Conservation (phyloP, 805 yeast genomes). For the Wickerhamiella spandovensis region DNA sequence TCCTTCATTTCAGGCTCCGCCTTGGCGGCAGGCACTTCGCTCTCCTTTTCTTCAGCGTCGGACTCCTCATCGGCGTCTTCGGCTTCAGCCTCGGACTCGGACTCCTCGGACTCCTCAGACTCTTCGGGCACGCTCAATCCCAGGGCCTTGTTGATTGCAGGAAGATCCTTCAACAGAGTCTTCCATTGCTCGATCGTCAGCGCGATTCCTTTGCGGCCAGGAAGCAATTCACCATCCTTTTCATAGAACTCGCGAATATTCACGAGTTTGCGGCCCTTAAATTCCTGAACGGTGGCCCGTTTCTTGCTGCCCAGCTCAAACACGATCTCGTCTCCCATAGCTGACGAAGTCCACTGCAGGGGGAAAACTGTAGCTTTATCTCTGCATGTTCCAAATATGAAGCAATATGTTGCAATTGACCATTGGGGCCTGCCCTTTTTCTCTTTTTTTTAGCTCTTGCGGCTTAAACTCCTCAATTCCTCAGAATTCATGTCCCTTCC, state of each 20-base stretch:
- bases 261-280: slow-evolving; percentile 50
- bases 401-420: too few species aligned
- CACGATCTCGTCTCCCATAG: not conserved
- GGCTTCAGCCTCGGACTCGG: not conserved
- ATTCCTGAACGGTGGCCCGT: slow-evolving; percentile 59
- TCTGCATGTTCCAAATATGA: too few species aligned
- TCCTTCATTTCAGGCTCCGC: not conserved
- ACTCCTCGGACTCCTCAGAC: not conserved
- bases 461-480: too few species aligned
- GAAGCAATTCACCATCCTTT: slow-evolving; percentile 49
- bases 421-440: too few species aligned
- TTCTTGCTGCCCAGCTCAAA: slow-evolving; percentile 44
- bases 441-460: too few species aligned
- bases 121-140: too few species aligned
- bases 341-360: too few species aligned
- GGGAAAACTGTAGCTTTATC: too few species aligned
- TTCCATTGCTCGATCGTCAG: slow-evolving; percentile 13
- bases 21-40: too few species aligned
- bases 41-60: not conserved
- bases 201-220: slow-evolving; percentile 54
- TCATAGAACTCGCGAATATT: slow-evolving; percentile 75
- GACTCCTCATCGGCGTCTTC: slow-evolving; percentile 1
- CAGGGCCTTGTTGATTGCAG: slow-evolving; percentile 7
- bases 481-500: too few species aligned
- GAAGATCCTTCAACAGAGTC: slow-evolving; percentile 4